These are phyloP conservation scores for Suillus plorans DNA, from an alignment of 768 basidiomycete genomes.

Conservation along the genomic window DNA sequence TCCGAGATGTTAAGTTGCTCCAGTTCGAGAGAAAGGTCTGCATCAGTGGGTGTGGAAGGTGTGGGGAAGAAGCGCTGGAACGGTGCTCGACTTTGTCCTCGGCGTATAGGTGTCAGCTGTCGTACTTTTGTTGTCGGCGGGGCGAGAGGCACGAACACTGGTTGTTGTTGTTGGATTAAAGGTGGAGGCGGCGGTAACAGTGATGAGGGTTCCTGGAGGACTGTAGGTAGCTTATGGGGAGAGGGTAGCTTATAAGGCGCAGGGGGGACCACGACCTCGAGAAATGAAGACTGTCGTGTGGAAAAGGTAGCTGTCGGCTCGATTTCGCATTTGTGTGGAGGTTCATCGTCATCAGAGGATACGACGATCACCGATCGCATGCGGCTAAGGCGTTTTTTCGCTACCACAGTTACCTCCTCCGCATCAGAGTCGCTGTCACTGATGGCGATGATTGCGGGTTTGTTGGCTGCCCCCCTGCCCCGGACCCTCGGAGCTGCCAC, in stretches of 20 bases:
- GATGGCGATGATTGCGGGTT: conserved; percentile 17
- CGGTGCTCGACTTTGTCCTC: conserved; percentile 33
- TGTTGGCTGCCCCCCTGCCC: conserved; percentile 10
- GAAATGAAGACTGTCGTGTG: conserved; percentile 18
- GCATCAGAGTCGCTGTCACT: conserved; percentile 29
- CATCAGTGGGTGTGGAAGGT: conserved; percentile 55
- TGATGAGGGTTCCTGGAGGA: conserved; percentile 8
- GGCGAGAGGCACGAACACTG: conserved; percentile 17
- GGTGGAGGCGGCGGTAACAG: not conserved
- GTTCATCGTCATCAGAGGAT: conserved; percentile 51
- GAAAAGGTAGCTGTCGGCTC: conserved; percentile 1
- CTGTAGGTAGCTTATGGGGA: conserved; percentile 14
- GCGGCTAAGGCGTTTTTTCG: conserved; percentile 12
- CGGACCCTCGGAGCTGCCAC: conserved; percentile 2
- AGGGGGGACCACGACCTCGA: conserved; percentile 46
- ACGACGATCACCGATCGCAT: conserved; percentile 30
- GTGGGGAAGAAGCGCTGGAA: conserved; percentile 47
- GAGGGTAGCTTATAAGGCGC: conserved; percentile 21
- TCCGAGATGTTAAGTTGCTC: conserved; percentile 46
- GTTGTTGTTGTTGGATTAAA: conserved; percentile 5
- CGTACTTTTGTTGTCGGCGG: conserved; percentile 45
- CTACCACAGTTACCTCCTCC: conserved; percentile 22
- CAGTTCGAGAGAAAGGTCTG: conserved; percentile 39
- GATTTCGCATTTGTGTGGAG: conserved; percentile 21
- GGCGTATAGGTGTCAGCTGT: conserved; percentile 68